These are phyloP conservation scores for Fraxinus velutina DNA, from an alignment of 305 asterid genomes.

Conservation along the genomic window DNA sequence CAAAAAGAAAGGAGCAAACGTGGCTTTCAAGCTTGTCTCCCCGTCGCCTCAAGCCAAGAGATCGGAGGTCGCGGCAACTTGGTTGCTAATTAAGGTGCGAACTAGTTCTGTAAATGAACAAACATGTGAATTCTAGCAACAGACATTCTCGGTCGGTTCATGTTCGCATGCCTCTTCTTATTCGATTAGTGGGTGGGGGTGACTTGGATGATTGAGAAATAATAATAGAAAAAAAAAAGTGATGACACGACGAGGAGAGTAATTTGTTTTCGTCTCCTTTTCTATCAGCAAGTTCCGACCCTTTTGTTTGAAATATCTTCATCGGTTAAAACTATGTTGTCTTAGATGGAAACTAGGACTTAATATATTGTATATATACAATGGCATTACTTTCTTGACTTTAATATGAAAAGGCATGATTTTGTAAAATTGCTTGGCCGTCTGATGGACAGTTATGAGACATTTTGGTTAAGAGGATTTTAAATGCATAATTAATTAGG, in stretches of 20 bases:
- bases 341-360: too few species aligned
- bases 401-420: not conserved
- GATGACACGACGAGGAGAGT: not conserved
- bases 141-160: not conserved
- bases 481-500: not conserved
- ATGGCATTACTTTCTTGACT: not conserved
- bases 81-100: not conserved
- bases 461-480: not conserved
- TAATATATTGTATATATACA: not conserved
- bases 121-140: not conserved
- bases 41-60: not conserved
- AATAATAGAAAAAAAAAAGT: too few species aligned
- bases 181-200: not conserved
- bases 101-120: not conserved
- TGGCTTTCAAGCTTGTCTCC: not conserved
- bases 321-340: too few species aligned
- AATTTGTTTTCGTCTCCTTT: not conserved
- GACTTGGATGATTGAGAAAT: not conserved
- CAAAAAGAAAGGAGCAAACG: not conserved
- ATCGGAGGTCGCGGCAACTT: not conserved
- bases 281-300: not conserved
- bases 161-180: not conserved
- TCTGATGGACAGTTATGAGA: not conserved
- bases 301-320: not conserved
- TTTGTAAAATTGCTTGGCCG: slow-evolving; percentile 23